These are phyloP conservation scores for Aspergillus bridgeri DNA, from an alignment of 495 filamentous ascomycete genomes.

Conservation along the genomic window DNA sequence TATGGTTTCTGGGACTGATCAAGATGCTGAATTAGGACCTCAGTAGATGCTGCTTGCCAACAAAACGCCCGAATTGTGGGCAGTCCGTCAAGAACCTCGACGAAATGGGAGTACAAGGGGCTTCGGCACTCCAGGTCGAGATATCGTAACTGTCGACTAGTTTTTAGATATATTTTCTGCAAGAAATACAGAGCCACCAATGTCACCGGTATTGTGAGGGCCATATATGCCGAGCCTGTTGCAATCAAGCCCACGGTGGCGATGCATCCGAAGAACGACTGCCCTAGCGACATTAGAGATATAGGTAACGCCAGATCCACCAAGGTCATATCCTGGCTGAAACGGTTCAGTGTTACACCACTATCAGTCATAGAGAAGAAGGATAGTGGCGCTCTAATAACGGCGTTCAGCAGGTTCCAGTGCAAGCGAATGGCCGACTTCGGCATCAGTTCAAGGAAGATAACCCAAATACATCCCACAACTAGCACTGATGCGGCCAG, in stretches of 20 bases:
- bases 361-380: conserved; percentile 32
- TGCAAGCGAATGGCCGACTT: conserved; percentile 5
- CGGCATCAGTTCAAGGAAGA: conserved; percentile 10
- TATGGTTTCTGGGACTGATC: conserved; percentile 53
- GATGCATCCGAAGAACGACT: conserved; percentile 7
- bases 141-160: conserved; percentile 49
- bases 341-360: conserved; percentile 34
- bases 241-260: conserved; percentile 9
- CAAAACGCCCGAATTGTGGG: conserved; percentile 40
- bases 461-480: conserved; percentile 10
- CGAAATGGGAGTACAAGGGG: conserved; percentile 56
- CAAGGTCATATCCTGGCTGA: conserved; percentile 49
- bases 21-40: conserved; percentile 58
- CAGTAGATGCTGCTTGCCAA: conserved; percentile 42
- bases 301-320: conserved; percentile 41
- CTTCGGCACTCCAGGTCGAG: conserved; percentile 45
- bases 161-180: conserved; percentile 52
- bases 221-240: conserved; percentile 13
- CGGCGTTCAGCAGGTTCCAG: conserved; percentile 1
- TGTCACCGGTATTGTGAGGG: conserved; percentile 35
- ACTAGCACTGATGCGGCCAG: conserved; percentile 5
- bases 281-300: conserved; percentile 22
- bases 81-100: conserved; percentile 1
- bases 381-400: conserved; percentile 21
- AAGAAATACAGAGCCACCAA: conserved; percentile 40